A percentile compares a stretch with the other conserved stretches of the same genome.
phyloP scores from a whole-genome alignment of 257 asterid species.

The Scutellaria baicalensis region DNA sequence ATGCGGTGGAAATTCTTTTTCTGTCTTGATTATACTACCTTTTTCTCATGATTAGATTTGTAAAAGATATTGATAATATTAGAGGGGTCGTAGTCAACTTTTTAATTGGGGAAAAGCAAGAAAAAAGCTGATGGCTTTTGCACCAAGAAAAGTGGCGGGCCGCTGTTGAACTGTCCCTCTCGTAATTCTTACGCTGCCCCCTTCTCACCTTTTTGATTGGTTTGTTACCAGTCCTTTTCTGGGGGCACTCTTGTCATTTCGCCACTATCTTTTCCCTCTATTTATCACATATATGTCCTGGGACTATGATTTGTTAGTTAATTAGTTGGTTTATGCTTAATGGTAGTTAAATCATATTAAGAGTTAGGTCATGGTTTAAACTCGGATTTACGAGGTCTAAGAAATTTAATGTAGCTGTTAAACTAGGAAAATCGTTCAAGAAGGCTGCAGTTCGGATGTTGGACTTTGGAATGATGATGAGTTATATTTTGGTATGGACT shows the following conservation, averaged over 20 bases:
- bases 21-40: conserved; percentile 10
- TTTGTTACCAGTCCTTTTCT: conserved; percentile 32
- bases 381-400: not conserved
- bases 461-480: not conserved
- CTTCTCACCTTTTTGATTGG: conserved; percentile 34
- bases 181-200: conserved; percentile 32
- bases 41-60: conserved; percentile 9
- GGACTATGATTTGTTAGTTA: not conserved
- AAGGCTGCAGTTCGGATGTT: not conserved
- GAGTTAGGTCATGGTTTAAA: not conserved
- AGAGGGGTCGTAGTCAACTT: conserved; percentile 48
- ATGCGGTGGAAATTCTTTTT: conserved; percentile 4
- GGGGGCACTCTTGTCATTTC: conserved; percentile 28
- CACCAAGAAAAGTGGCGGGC: conserved; percentile 52
- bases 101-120: conserved; percentile 25
- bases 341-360: not conserved
- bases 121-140: conserved; percentile 46
- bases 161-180: conserved; percentile 46
- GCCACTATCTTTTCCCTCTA: not conserved
- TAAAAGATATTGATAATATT: conserved; percentile 9
- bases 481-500: not conserved
- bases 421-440: not conserved
- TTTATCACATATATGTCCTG: conserved; percentile 1
- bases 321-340: not conserved
- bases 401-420: not conserved